These are phyloP conservation scores for Dactylellina cionopaga DNA, from an alignment of 2,329 filamentous ascomycete genomes.

Conservation along the genomic window DNA sequence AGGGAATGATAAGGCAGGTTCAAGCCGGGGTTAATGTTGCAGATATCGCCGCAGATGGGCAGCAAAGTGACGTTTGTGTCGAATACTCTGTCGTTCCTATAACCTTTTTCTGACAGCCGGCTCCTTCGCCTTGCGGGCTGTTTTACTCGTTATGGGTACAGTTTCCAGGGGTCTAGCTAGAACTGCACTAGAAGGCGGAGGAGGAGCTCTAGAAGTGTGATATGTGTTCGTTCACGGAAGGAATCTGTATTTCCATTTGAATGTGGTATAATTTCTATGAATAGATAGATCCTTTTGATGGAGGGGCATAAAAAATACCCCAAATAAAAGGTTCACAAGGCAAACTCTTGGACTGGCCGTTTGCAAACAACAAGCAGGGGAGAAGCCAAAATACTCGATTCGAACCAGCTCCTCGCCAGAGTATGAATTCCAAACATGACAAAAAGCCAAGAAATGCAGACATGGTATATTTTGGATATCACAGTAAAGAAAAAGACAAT, in stretches of 20 bases:
- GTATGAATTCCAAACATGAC: slow-evolving; percentile 21
- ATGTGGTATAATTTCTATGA: slow-evolving; percentile 32
- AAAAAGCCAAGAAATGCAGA: slow-evolving; percentile 18
- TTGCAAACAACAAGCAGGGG: slow-evolving; percentile 39
- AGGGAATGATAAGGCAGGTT: slow-evolving; percentile 25
- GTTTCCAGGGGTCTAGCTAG: slow-evolving; percentile 13
- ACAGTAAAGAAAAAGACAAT: neutral
- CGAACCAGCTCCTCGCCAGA: slow-evolving; percentile 18
- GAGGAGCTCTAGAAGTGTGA: slow-evolving; percentile 38
- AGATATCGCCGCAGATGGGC: slow-evolving; percentile 42
- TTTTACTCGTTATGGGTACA: slow-evolving; percentile 45
- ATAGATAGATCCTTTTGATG: slow-evolving; percentile 41
- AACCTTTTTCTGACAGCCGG: slow-evolving; percentile 52
- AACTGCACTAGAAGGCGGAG: slow-evolving; percentile 22
- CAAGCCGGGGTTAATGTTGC: slow-evolving; percentile 15
- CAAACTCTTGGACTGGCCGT: slow-evolving; percentile 35
- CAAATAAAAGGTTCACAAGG: slow-evolving; percentile 31
- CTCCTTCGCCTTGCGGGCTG: slow-evolving; percentile 50
- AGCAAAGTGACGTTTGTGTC: slow-evolving; percentile 21
- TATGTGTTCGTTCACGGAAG: slow-evolving; percentile 48
- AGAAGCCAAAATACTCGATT: slow-evolving; percentile 24
- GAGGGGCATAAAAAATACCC: slow-evolving; percentile 8
- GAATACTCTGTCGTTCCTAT: slow-evolving; percentile 24
- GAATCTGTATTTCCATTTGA: slow-evolving; percentile 16
- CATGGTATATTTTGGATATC: slow-evolving; percentile 51